A percentile compares a stretch with the other conserved stretches of the same genome.
phyloP scores from a whole-genome alignment of 1,284 basidiomycete genomes.

The Violaceomyces palustris region DNA sequence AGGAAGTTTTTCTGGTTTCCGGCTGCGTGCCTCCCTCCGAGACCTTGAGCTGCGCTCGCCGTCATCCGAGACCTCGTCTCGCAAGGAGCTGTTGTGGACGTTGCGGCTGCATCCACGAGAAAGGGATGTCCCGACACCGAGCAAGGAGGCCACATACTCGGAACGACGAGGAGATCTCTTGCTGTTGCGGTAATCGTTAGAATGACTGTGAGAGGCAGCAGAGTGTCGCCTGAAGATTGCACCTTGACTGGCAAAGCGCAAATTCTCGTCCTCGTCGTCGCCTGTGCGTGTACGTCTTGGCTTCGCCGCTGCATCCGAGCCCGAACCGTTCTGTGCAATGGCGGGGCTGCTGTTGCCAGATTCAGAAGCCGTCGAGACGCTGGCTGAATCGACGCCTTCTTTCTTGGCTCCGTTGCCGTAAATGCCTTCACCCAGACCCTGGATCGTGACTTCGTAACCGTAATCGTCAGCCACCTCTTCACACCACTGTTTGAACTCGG shows the following conservation, averaged over 20 bases:
- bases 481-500: slow-evolving; percentile 75
- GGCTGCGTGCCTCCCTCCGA: slow-evolving; percentile 24
- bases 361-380: too few species aligned
- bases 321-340: too few species aligned
- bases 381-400: too few species aligned
- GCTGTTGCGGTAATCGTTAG: too few species aligned
- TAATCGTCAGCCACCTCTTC: slow-evolving; percentile 62
- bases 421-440: slow-evolving; percentile 22
- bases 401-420: too few species aligned
- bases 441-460: slow-evolving; percentile 63
- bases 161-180: too few species aligned
- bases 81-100: slow-evolving; percentile 5
- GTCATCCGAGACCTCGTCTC: slow-evolving; percentile 15
- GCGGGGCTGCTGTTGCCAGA: too few species aligned
- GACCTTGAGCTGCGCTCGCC: slow-evolving; percentile 12
- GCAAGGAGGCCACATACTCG: too few species aligned
- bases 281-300: slow-evolving; percentile 15
- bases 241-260: slow-evolving; percentile 21
- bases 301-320: too few species aligned
- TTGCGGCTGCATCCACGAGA: neutral
- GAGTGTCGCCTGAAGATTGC: slow-evolving; percentile 23
- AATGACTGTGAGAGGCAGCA: slow-evolving; percentile 1
- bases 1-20: slow-evolving; percentile 27
- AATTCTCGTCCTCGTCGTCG: slow-evolving; percentile 11
- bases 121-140: neutral